Percentiles rank a stretch among this genome's conserved stretches.
phyloP scores from a whole-genome alignment of 129 eudicot genomes.

The Chrysanthemum makinoi region DNA sequence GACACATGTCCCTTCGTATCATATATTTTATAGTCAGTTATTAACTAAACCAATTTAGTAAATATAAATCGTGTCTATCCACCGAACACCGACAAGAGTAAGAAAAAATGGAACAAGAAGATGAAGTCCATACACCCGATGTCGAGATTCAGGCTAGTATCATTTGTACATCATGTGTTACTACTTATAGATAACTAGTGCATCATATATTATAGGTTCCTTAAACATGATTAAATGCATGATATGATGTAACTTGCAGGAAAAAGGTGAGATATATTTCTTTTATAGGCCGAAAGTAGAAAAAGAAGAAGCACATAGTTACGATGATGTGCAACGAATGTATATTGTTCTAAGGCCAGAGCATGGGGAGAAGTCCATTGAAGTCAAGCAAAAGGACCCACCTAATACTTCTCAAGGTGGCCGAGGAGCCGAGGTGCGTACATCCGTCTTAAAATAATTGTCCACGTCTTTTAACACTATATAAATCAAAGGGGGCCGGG shows the following conservation, averaged over 20 bases:
- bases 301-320: constrained; percentile 32
- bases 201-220: no score
- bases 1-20: no score
- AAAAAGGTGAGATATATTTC: constrained; percentile 38
- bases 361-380: constrained; percentile 17
- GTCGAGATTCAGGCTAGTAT: constrained; percentile 28
- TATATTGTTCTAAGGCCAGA: constrained; percentile 34
- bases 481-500: no score
- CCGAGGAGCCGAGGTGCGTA: not conserved
- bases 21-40: no score
- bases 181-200: no score
- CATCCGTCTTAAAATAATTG: no score
- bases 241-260: constrained; percentile 2
- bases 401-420: constrained; percentile 10
- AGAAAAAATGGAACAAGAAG: constrained; percentile 32
- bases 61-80: no score
- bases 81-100: no score
- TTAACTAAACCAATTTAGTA: no score
- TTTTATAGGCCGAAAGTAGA: constrained; percentile 39
- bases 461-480: no score
- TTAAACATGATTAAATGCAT: no score
- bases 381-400: constrained; percentile 6
- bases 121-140: constrained; percentile 32
- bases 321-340: constrained; percentile 34
- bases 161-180: no score